Evolutionary conservation across 169 alveolate genomes (phyloP).

Genomic region (Cryptosporidium canis): DNA sequence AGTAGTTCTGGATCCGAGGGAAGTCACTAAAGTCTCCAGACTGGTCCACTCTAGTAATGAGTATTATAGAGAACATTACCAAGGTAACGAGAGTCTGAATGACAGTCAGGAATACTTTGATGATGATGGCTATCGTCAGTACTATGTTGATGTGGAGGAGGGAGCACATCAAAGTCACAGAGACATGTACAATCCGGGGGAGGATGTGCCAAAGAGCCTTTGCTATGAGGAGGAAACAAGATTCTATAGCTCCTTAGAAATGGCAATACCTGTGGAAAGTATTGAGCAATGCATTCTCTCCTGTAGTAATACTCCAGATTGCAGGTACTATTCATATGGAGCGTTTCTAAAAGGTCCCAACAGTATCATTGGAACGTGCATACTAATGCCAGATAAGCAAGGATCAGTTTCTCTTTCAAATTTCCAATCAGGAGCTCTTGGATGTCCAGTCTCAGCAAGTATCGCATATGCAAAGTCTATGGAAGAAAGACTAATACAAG

Average conservation of each 20-base stretch:
- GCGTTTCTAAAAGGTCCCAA: constrained; percentile 61
- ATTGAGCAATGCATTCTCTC: constrained; percentile 62
- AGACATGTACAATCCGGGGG: not conserved
- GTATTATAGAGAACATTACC: not conserved
- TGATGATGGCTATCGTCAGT: constrained; percentile 3
- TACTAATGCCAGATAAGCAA: constrained; percentile 69
- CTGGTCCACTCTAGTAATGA: constrained; percentile 41
- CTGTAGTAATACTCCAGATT: constrained; percentile 69
- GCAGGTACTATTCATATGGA: constrained; percentile 61
- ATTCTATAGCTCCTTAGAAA: constrained; percentile 61
- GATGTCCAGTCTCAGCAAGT: constrained; percentile 71
- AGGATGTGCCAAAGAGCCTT: not conserved
- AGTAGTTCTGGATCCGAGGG: constrained; percentile 56
- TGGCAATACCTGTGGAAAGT: constrained; percentile 63
- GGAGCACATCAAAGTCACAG: not conserved
- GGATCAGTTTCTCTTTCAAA: constrained; percentile 58
- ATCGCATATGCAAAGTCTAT: constrained; percentile 68
- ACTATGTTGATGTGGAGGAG: not conserved
- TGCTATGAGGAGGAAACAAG: constrained; percentile 71
- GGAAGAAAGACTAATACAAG: constrained; percentile 63
- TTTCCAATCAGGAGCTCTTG: constrained; percentile 62
- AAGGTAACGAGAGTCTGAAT: not conserved
- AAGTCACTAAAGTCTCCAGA: constrained; percentile 51
- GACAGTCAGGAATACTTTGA: not conserved
- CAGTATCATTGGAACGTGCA: constrained; percentile 44